A percentile compares a stretch with the other conserved stretches of the same genome.
Conservation (phyloP, 495 filamentous ascomycete genomes). For the Xylaria grammica region DNA sequence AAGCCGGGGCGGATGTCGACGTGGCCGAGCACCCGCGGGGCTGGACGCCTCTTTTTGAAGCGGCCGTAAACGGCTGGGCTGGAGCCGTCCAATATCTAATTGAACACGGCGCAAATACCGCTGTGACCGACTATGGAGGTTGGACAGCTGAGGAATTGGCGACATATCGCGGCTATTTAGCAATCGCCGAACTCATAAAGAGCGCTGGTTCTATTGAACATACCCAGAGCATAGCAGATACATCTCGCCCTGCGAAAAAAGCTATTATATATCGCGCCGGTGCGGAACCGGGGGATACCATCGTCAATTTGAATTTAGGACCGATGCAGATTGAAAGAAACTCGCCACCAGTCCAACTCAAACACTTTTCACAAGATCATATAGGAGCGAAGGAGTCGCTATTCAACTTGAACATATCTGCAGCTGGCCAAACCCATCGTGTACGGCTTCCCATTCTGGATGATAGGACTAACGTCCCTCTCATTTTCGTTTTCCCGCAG, state of each 20-base stretch:
- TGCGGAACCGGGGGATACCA: neutral
- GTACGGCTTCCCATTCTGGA: slow-evolving; percentile 35
- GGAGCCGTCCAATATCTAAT: slow-evolving; percentile 61
- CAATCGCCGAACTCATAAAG: slow-evolving; percentile 22
- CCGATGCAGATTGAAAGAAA: neutral
- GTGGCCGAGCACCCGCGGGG: slow-evolving; percentile 28
- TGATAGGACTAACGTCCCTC: slow-evolving; percentile 38
- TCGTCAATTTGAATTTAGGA: neutral
- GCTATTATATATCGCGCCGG: neutral
- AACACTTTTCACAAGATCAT: neutral
- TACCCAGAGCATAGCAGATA: neutral
- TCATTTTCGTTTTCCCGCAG: slow-evolving; percentile 28
- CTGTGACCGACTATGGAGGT: slow-evolving; percentile 68
- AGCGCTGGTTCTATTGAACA: too few relatives aligned
- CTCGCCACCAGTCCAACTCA: neutral
- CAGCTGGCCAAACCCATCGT: slow-evolving; percentile 24
- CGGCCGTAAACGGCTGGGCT: slow-evolving; percentile 70
- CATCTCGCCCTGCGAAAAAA: neutral
- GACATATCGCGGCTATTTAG: slow-evolving; percentile 70
- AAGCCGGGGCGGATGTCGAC: neutral
- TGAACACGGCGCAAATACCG: slow-evolving; percentile 60
- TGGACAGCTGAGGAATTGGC: slow-evolving; percentile 85
- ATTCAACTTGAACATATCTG: slow-evolving; percentile 21
- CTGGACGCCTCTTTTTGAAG: slow-evolving; percentile 79
- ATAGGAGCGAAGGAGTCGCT: neutral